Conservation (phyloP, 495 filamentous ascomycete genomes). For the Daldinia concentrica region DNA sequence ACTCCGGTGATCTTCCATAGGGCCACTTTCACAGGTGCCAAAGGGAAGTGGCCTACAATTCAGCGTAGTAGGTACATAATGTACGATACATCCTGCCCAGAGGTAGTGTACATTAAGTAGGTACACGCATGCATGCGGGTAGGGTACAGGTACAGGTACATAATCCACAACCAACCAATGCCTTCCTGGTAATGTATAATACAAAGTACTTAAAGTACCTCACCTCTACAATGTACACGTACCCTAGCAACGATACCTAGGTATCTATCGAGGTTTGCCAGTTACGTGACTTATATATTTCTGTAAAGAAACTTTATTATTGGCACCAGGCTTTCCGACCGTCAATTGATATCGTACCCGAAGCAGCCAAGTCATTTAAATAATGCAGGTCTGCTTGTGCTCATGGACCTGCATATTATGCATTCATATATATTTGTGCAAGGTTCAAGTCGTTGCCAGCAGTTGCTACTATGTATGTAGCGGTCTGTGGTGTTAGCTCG, state of each 20-base stretch:
- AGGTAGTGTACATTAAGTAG: not conserved
- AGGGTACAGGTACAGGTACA: slow-evolving; percentile 2
- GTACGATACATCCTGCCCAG: not conserved
- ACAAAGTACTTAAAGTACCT: not conserved
- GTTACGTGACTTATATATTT: not conserved
- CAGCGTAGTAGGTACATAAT: not conserved
- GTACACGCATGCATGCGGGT: slow-evolving; percentile 1
- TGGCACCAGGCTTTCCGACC: not conserved
- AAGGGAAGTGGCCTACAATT: slow-evolving; percentile 17
- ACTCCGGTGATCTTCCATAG: slow-evolving; percentile 38
- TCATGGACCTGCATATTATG: slow-evolving; percentile 10
- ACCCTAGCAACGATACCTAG: not conserved
- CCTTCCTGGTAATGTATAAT: not conserved
- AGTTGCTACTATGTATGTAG: not conserved
- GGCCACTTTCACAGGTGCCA: slow-evolving; percentile 14
- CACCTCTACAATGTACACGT: not conserved
- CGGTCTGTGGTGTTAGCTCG: slow-evolving; percentile 19
- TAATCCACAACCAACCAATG: not conserved
- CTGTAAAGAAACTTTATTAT: not conserved
- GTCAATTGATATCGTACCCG: slow-evolving; percentile 10
- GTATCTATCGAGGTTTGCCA: not conserved
- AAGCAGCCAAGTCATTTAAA: not conserved
- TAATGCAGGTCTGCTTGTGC: slow-evolving; percentile 18
- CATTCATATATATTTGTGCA: slow-evolving; percentile 31
- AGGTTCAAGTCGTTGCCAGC: slow-evolving; percentile 10